Evolutionary conservation across 2,329 filamentous ascomycete species (phyloP).

Genomic region (Talaromyces sp.): DNA sequence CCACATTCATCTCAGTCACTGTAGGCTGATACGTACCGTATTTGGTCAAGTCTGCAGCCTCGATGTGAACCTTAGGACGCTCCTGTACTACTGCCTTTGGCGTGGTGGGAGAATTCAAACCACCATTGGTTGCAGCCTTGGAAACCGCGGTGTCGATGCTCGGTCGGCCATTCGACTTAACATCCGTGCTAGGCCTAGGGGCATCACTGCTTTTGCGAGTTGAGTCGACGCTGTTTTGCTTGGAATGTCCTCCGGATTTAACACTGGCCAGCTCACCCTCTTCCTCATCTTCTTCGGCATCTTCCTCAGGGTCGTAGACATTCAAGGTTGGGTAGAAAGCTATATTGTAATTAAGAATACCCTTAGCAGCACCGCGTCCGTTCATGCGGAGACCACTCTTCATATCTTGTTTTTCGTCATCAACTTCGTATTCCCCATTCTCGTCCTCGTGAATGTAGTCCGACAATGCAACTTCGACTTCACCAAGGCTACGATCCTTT

Average conservation of each 20-base stretch:
- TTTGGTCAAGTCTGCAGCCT: constrained; percentile 73
- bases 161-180: constrained; percentile 27
- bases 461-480: constrained; percentile 69
- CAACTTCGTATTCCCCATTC: constrained; percentile 72
- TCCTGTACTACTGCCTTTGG: constrained; percentile 36
- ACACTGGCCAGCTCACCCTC: constrained; percentile 38
- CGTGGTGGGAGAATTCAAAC: constrained; percentile 39
- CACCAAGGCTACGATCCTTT: constrained; percentile 82
- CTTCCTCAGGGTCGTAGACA: constrained; percentile 78
- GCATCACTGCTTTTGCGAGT: constrained; percentile 20
- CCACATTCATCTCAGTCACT: background rate
- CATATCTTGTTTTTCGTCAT: constrained; percentile 69
- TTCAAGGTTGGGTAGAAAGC: constrained; percentile 89
- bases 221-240: constrained; percentile 29
- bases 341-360: constrained; percentile 73
- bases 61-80: constrained; percentile 72
- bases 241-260: constrained; percentile 19
- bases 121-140: constrained; percentile 26
- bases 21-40: constrained; percentile 52
- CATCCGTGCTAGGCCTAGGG: constrained; percentile 2
- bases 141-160: constrained; percentile 37
- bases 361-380: constrained; percentile 71
- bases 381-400: constrained; percentile 65
- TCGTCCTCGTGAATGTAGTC: constrained; percentile 78
- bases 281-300: constrained; percentile 48